Percentiles rank a stretch among this genome's conserved stretches.
phyloP scores from a whole-genome alignment of 23 red algal genomes.

The Gracilaria gracilis region DNA sequence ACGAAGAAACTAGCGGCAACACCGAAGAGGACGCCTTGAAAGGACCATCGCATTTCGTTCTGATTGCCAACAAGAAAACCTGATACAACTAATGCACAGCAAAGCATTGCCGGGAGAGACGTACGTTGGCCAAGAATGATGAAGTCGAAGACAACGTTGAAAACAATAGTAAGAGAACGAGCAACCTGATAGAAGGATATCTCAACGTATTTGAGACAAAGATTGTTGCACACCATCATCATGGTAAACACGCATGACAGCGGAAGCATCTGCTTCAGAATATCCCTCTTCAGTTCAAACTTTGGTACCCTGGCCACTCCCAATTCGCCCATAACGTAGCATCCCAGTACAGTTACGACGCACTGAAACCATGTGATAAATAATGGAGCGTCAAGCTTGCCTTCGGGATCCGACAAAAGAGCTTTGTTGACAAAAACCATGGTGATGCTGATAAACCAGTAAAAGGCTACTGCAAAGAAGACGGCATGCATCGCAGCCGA shows the following conservation, averaged over 20 bases:
- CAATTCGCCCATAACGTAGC: conserved; percentile 76
- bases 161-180: conserved; percentile 97
- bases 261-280: conserved; percentile 77
- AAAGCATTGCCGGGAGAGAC: conserved; percentile 81
- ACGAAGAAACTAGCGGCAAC: conserved; percentile 92
- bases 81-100: conserved; percentile 77
- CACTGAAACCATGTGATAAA: conserved; percentile 99
- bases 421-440: conserved; percentile 99
- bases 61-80: conserved; percentile 87
- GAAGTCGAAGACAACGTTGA: conserved; percentile 93
- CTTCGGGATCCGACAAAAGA: conserved; percentile 74
- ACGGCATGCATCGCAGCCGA: conserved; percentile 62
- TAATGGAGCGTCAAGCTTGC: conserved; percentile 86
- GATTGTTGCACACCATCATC: conserved; percentile 96
- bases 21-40: conserved; percentile 88
- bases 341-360: conserved; percentile 75
- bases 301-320: conserved; percentile 80
- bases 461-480: conserved; percentile 87
- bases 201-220: conserved; percentile 97
- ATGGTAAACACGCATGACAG: conserved; percentile 89
- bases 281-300: conserved; percentile 80
- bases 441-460: conserved; percentile 91
- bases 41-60: conserved; percentile 94
- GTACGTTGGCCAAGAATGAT: conserved; percentile 88
- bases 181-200: conserved; percentile 97